Evolutionary conservation across 805 yeast species (phyloP), one percentile per base, ranked within the genome.

Genomic region (Metschnikowia colocasiae): DNA sequence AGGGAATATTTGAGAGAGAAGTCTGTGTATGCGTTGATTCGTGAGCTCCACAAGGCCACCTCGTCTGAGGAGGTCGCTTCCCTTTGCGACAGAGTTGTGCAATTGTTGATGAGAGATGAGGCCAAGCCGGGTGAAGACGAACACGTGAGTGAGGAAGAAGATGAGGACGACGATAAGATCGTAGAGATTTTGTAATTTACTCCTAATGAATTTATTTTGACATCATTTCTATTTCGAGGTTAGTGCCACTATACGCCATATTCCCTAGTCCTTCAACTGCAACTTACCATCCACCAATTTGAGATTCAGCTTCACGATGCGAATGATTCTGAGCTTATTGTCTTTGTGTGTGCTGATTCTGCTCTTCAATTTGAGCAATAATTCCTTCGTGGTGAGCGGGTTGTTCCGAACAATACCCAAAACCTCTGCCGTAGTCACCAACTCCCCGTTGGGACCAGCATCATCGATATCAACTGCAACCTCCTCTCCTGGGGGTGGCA

Each of bases 101-200:
- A 92, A 63, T 79, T 89, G 82, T 74, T 92, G 53, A 86, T 87
- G 94, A 81, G 97, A 73, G 97, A 92, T 60, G 97, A 91, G 26
- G 43, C 35, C 3, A 77, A 80, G 30, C 67, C 66, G 26, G 62
- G 57, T 3, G 69, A 62, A 6, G 75, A 68, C 34, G 52, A 45
- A 5, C 67, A 57, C 5, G 59, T 46, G 7, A 74, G 67, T 36
- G 70, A 72, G 16, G 80, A 78, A 43, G 82, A 80, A 47, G 73
- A 63, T n/a, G 72, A 70, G 20, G 75, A 73, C 29, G 73, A 69
- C 50, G 79, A 76, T 46, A 69, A 73, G 52, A 74, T 82, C 37
- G 75, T 74, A 6, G 86, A 81, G 57, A 72, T 82, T 44, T 56
- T 78, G 29, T 78, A 71, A 45, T 23, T 26, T n/a, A 23, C 33